Evolutionary conservation across 441 rosid genomes (phyloP), one percentile per base, ranked within the genome.

Genomic region (Metrosideros polymorpha): DNA sequence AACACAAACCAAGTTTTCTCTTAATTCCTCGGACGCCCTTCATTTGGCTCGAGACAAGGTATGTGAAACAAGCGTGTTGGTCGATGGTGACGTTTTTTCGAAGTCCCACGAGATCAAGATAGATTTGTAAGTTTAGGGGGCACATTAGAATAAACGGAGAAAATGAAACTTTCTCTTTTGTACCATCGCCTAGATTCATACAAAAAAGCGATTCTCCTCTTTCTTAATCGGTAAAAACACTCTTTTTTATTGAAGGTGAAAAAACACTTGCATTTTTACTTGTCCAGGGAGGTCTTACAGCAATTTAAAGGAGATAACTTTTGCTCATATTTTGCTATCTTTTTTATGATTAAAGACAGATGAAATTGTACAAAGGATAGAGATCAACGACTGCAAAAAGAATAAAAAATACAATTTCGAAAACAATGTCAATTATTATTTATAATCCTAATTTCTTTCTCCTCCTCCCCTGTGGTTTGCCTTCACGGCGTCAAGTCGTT

Each of bases 391-490:
- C 29, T 56, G 6, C 17, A 3, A 27, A 27, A 56, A 27, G 4
- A 56, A 54, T 12, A 24, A 54, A 12, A 25, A 25, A 9, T 24
- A 55, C 14, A 25, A 13, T 55, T 55, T 10, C 14, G 13, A 56
- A 2, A 12, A 12, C 7, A 12, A 29, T 12, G n/a, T 56, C 4
- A 6, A 29, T 56, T 56, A 27, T 29, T 59, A 15, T 29, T 59
- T 59, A 9, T 59, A 59, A 59, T 29, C 39, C 1, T 29, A 3
- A 15, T 59, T 59, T 59, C 22, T 59, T 59, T 29, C 71, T 59
- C 66, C 3, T 14, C 29, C 22, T 1, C 71, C 3, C 1, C 0
- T 8, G 0, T 12, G 30, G 17, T n/a, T 29, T 12, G 2, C 27
- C 2, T 27, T 27, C 61, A 15, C 17, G 29, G 1, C 61, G 12